phyloP scores from a whole-genome alignment of 768 basidiomycete genomes.

The Kwoniella pini region DNA sequence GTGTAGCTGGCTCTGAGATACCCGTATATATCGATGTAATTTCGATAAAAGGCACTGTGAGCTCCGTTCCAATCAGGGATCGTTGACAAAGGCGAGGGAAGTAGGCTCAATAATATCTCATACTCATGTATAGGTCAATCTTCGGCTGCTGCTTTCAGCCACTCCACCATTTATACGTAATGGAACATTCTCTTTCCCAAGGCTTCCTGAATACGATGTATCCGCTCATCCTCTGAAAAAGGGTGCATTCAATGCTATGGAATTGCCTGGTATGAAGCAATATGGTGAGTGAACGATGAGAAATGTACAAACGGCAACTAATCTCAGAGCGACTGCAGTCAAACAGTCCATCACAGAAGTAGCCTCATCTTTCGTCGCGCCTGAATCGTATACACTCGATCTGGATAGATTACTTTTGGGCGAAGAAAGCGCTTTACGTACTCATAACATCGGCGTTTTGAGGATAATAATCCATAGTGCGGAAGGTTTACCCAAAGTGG shows the following conservation, averaged over 20 bases:
- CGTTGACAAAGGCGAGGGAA: too few species aligned
- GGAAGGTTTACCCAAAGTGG: constrained; percentile 41
- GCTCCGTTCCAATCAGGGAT: too few species aligned
- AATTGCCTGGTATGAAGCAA: constrained; percentile 50
- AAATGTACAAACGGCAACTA: too few species aligned
- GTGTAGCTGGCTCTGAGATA: constrained; percentile 49
- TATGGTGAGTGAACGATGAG: constrained; percentile 52
- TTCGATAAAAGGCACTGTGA: constrained; percentile 50
- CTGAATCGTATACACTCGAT: constrained; percentile 52
- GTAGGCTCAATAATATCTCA: too few species aligned
- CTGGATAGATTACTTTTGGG: constrained; percentile 54
- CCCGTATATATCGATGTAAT: constrained; percentile 54
- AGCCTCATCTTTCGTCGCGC: constrained; percentile 51
- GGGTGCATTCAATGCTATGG: constrained; percentile 51
- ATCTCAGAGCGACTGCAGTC: too few species aligned
- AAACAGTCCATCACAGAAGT: constrained; percentile 48
- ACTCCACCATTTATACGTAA: constrained; percentile 53
- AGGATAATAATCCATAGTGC: constrained; percentile 50
- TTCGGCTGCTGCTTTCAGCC: constrained; percentile 51
- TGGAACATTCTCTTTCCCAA: constrained; percentile 50
- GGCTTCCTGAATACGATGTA: constrained; percentile 52
- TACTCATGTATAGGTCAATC: constrained; percentile 33
- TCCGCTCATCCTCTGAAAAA: constrained; percentile 52
- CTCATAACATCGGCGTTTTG: constrained; percentile 49
- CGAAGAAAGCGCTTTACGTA: constrained; percentile 46